Evolutionary conservation across 2,329 filamentous ascomycete species (phyloP).

Genomic region (Periglandula ipomoeae): DNA sequence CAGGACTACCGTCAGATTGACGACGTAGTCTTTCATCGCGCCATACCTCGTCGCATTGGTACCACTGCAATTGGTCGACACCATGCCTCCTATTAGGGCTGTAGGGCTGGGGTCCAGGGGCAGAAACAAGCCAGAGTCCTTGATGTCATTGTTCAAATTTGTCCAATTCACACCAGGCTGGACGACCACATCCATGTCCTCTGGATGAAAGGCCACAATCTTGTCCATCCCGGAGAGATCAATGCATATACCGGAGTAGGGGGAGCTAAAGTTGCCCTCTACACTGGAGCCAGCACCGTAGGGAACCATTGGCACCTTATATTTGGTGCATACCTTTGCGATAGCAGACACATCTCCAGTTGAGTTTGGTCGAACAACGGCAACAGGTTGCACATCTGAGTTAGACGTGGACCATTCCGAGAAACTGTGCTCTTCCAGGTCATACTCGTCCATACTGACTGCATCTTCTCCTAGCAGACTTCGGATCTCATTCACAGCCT

Average conservation of each 20-base stretch:
- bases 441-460: conserved; percentile 55
- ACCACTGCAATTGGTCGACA: conserved; percentile 59
- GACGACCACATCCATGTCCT: conserved; percentile 64
- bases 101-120: conserved; percentile 61
- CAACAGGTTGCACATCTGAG: conserved; percentile 51
- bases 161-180: conserved; percentile 63
- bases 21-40: conserved; percentile 69
- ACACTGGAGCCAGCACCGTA: conserved; percentile 67
- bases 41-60: conserved; percentile 57
- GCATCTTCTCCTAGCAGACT: conserved; percentile 39
- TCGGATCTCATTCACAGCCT: conserved; percentile 14
- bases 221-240: conserved; percentile 61
- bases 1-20: conserved; percentile 62
- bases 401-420: conserved; percentile 66
- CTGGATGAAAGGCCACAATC: conserved; percentile 53
- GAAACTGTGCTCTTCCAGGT: conserved; percentile 54
- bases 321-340: conserved; percentile 51
- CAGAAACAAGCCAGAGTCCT: conserved; percentile 54
- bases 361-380: conserved; percentile 53
- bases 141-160: conserved; percentile 55
- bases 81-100: conserved; percentile 48
- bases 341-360: conserved; percentile 58
- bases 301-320: conserved; percentile 61
- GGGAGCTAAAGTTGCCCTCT: conserved; percentile 62
- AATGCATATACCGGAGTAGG: conserved; percentile 58